These are phyloP conservation scores for Hypsizygus marmoreus DNA, from an alignment of 768 basidiomycete genomes.

Conservation along the genomic window DNA sequence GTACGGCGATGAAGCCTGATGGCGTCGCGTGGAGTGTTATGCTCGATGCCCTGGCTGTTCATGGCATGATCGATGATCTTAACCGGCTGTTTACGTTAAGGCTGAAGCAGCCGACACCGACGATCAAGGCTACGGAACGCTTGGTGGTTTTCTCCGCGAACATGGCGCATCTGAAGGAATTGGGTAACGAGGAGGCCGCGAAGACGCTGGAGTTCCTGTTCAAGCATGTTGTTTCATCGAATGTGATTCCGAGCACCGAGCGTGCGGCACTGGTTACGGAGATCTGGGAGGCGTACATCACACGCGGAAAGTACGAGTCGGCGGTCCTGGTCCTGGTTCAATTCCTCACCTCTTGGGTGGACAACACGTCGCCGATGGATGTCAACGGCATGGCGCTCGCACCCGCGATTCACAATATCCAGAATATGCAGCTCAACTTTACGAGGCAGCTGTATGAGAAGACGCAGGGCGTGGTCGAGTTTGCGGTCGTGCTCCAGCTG, in stretches of 20 bases:
- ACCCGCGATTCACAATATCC: constrained; percentile 16
- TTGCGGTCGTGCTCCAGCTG: constrained; percentile 32
- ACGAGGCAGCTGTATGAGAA: constrained; percentile 24
- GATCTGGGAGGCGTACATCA: constrained; percentile 29
- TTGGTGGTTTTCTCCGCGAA: constrained; percentile 43
- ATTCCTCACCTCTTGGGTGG: constrained; percentile 14
- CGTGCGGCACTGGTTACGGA: constrained; percentile 19
- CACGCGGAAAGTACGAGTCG: constrained; percentile 28
- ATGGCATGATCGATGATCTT: constrained; percentile 52
- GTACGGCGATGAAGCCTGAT: constrained; percentile 53
- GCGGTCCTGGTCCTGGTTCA: constrained; percentile 20
- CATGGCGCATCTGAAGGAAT: constrained; percentile 23
- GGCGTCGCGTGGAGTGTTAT: constrained; percentile 57
- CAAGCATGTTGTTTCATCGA: not conserved
- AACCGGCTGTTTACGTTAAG: constrained; percentile 54
- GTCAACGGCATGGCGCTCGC: not conserved
- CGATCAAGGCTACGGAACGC: constrained; percentile 38
- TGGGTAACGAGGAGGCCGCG: constrained; percentile 18
- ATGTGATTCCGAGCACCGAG: not conserved
- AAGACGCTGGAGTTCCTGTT: constrained; percentile 25
- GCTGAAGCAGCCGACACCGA: constrained; percentile 35
- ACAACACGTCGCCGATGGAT: not conserved
- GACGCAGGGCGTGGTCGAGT: constrained; percentile 22
- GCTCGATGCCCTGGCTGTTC: constrained; percentile 53
- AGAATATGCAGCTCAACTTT: constrained; percentile 20